A percentile compares a stretch with the other conserved stretches of the same genome.
Evolutionary conservation across 257 asterid genomes (phyloP).

Genomic region (Solanum commersonii): DNA sequence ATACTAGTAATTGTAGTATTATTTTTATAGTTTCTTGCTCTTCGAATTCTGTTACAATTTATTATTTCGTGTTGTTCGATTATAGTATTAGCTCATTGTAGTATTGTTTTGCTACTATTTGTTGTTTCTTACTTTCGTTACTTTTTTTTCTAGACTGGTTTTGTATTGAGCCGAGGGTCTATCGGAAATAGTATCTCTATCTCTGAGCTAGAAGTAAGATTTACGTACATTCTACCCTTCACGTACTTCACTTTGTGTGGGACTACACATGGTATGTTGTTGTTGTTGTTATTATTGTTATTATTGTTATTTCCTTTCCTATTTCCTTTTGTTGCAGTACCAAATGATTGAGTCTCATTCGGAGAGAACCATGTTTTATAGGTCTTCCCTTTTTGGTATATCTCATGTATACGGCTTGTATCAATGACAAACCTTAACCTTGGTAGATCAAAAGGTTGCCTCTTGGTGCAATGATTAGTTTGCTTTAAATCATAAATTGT

Average conservation of each 20-base stretch:
- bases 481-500: too few species aligned
- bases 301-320: too few species aligned
- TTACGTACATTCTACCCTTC: fast-evolving
- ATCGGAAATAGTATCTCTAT: too few species aligned
- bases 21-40: too few species aligned
- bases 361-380: not conserved
- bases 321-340: not conserved
- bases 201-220: too few species aligned
- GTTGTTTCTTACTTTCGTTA: too few species aligned
- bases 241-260: not conserved
- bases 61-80: not conserved
- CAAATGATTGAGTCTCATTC: not conserved
- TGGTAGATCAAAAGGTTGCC: not conserved
- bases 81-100: not conserved
- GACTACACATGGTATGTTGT: not conserved
- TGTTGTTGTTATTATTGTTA: too few species aligned
- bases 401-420: not conserved
- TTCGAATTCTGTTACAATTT: too few species aligned
- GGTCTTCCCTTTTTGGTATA: not conserved
- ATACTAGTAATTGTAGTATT: not conserved
- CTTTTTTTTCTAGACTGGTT: too few species aligned
- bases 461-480: not conserved
- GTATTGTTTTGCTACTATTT: too few species aligned
- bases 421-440: not conserved
- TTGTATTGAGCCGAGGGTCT: not conserved